A percentile compares a stretch with the other conserved stretches of the same genome.
Conservation (phyloP, 768 basidiomycete genomes). For the Lentinula boryana region DNA sequence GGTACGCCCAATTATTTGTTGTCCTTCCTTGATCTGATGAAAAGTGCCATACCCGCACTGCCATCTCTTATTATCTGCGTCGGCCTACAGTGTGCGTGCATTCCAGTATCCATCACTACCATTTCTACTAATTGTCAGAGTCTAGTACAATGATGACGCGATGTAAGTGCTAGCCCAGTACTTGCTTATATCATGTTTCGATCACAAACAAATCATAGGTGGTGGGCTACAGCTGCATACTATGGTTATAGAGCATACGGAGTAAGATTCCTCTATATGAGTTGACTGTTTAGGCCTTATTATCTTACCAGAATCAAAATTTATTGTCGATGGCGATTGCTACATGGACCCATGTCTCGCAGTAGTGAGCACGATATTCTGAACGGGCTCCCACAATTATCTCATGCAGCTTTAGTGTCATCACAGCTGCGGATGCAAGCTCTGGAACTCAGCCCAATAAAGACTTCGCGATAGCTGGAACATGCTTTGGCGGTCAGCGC, state of each 20-base stretch:
- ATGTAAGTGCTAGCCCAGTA: slow-evolving; percentile 21
- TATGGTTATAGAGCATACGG: slow-evolving; percentile 44
- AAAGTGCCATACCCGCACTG: no score
- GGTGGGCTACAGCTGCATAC: slow-evolving; percentile 48
- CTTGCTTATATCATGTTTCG: not conserved
- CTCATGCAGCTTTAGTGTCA: slow-evolving; percentile 28
- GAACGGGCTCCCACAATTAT: not conserved
- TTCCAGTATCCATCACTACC: not conserved
- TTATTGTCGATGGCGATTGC: slow-evolving; percentile 37
- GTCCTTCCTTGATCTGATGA: not conserved
- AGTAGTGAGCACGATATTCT: slow-evolving; percentile 28
- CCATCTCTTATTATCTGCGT: no score
- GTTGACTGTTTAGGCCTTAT: not conserved
- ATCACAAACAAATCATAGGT: slow-evolving; percentile 19
- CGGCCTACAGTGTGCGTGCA: not conserved
- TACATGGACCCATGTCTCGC: slow-evolving; percentile 43
- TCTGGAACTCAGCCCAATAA: slow-evolving; percentile 34
- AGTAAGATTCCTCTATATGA: slow-evolving; percentile 1
- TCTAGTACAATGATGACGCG: slow-evolving; percentile 42
- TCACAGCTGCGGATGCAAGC: slow-evolving; percentile 33
- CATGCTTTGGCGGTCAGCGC: slow-evolving; percentile 39
- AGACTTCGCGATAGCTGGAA: slow-evolving; percentile 30
- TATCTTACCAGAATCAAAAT: slow-evolving; percentile 22
- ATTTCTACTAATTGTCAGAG: not conserved
- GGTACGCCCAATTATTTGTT: slow-evolving; percentile 19